Conservation (phyloP, 1,284 basidiomycete genomes). For the Schizophyllum commune region DNA sequence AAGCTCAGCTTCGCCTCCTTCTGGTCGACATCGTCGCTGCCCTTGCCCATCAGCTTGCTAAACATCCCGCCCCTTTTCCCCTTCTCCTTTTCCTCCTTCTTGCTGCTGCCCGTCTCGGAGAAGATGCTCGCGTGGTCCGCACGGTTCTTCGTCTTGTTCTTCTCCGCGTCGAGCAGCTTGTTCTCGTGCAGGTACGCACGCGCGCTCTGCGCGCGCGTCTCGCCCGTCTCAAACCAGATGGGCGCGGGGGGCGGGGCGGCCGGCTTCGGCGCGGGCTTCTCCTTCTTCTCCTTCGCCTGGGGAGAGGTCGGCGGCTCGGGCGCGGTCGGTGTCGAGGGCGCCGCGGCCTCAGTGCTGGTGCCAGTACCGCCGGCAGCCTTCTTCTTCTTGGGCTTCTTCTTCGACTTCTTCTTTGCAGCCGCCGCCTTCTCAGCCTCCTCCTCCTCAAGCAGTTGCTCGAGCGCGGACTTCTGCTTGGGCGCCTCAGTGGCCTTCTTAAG, state of each 20-base stretch:
- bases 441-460: constrained; percentile 58
- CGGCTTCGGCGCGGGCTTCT: constrained; percentile 30
- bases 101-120: constrained; percentile 12
- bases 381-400: constrained; percentile 63
- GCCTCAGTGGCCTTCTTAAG: constrained; percentile 9
- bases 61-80: constrained; percentile 39
- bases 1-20: constrained; percentile 40
- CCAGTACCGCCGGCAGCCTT: constrained; percentile 20
- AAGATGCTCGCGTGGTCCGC: constrained; percentile 46
- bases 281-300: constrained; percentile 15
- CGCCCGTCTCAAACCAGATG: constrained; percentile 21
- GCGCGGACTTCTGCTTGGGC: constrained; percentile 35
- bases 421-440: constrained; percentile 38
- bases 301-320: constrained; percentile 8
- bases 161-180: constrained; percentile 26
- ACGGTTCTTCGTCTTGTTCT: constrained; percentile 64
- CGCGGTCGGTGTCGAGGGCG: constrained; percentile 11
- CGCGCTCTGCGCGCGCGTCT: constrained; percentile 52
- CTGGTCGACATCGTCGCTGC: constrained; percentile 25
- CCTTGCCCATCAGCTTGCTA: constrained; percentile 35
- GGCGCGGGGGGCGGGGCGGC: constrained; percentile 37
- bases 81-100: constrained; percentile 20
- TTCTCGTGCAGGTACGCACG: constrained; percentile 52
- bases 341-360: constrained; percentile 12
- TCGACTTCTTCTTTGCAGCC: constrained; percentile 52